A percentile compares a stretch with the other conserved stretches of the same genome.
Conservation (phyloP, 352 stramenopile genomes). For the Plasmopara muralis region DNA sequence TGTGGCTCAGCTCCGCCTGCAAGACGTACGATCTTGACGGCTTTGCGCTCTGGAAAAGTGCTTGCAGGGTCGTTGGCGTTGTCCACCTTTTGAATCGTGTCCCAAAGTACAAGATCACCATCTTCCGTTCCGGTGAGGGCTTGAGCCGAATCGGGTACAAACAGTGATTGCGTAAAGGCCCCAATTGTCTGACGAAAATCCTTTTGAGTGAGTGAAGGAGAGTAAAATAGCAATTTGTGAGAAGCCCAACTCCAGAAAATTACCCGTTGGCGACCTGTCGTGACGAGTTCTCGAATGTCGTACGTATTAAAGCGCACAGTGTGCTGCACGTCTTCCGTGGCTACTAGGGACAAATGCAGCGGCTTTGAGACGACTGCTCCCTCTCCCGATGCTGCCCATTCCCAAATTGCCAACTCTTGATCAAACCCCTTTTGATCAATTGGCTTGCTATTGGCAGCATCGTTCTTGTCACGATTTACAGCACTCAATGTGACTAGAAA, state of each 20-base stretch:
- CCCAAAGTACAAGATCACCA: slow-evolving; percentile 87
- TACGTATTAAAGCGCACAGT: slow-evolving; percentile 87
- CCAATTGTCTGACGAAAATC: slow-evolving; percentile 80
- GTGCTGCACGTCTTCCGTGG: slow-evolving; percentile 68
- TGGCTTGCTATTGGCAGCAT: slow-evolving; percentile 16
- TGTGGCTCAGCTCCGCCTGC: slow-evolving; percentile 39
- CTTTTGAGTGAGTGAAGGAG: slow-evolving; percentile 70
- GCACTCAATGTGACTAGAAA: slow-evolving; percentile 84
- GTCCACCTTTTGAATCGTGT: slow-evolving; percentile 34
- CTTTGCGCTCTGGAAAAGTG: slow-evolving; percentile 59
- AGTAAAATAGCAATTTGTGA: slow-evolving; percentile 76
- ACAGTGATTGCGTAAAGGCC: slow-evolving; percentile 81
- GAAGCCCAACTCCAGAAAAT: slow-evolving; percentile 88
- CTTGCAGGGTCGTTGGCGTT: slow-evolving; percentile 16
- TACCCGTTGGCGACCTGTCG: slow-evolving; percentile 77
- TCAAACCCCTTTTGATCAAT: slow-evolving; percentile 26
- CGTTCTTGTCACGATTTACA: slow-evolving; percentile 24
- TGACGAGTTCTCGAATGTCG: slow-evolving; percentile 86
- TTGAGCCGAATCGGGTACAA: slow-evolving; percentile 78
- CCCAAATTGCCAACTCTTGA: slow-evolving; percentile 85
- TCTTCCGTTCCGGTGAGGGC: slow-evolving; percentile 83
- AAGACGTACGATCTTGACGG: slow-evolving; percentile 80
- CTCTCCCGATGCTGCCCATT: slow-evolving; percentile 60
- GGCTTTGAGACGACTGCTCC: slow-evolving; percentile 25
- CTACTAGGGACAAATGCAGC: slow-evolving; percentile 60